A percentile compares a stretch with the other conserved stretches of the same genome.
Conservation (phyloP, 2,329 filamentous ascomycete genomes). For the Phialocephala sp. region DNA sequence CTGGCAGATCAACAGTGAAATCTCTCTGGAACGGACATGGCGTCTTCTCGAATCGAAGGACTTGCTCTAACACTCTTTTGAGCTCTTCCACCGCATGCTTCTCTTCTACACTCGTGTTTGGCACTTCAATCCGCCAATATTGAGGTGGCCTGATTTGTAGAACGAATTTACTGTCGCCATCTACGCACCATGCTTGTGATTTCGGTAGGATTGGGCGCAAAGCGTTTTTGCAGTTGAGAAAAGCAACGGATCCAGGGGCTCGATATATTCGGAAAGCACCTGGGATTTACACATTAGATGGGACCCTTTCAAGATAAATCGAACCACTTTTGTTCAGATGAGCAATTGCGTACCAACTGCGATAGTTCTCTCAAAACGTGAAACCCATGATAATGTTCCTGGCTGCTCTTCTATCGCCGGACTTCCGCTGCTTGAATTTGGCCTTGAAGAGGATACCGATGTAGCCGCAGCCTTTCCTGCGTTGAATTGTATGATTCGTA, state of each 20-base stretch:
- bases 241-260: conserved; percentile 84
- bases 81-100: conserved; percentile 67
- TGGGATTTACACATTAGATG: conserved; percentile 38
- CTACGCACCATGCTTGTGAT: conserved; percentile 93
- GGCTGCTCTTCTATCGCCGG: conserved; percentile 53
- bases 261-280: conserved; percentile 84
- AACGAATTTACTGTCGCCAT: conserved; percentile 85
- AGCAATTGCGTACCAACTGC: conserved; percentile 66
- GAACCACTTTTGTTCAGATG: background rate
- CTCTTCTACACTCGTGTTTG: conserved; percentile 68
- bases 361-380: conserved; percentile 79
- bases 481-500: conserved; percentile 61
- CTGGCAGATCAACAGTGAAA: conserved; percentile 77
- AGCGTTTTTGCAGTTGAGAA: conserved; percentile 83
- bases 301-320: conserved; percentile 2
- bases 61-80: conserved; percentile 70
- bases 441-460: conserved; percentile 22
- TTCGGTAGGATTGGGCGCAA: conserved; percentile 87
- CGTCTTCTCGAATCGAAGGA: conserved; percentile 87
- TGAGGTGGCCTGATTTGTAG: conserved; percentile 81
- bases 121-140: conserved; percentile 91
- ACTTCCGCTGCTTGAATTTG: conserved; percentile 38
- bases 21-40: conserved; percentile 82
- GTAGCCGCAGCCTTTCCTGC: conserved; percentile 24
- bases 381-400: conserved; percentile 74